Evolutionary conservation across 1,139 yeast genomes (phyloP).

Genomic region (Candida frijolesensis): DNA sequence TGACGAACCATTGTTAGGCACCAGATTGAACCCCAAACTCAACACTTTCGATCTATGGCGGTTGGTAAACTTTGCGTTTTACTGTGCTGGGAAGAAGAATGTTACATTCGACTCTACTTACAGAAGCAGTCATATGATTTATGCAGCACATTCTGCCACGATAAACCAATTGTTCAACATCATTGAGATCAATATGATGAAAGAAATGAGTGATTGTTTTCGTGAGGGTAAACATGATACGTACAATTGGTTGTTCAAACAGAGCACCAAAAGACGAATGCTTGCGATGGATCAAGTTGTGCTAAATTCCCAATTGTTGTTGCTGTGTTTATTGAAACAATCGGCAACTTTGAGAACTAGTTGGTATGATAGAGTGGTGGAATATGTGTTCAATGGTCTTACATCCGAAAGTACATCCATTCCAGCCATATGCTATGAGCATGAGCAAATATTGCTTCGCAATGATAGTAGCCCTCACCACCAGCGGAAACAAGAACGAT

Average conservation of each 20-base stretch:
- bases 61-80: conserved; percentile 37
- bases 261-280: background rate
- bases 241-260: conserved; percentile 1
- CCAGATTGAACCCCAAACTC: conserved; percentile 24
- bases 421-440: conserved; percentile 32
- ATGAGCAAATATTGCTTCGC: conserved; percentile 27
- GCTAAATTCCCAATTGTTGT: conserved; percentile 9
- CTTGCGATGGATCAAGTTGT: conserved; percentile 9
- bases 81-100: conserved; percentile 33
- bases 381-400: conserved; percentile 32
- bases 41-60: conserved; percentile 32
- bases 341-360: conserved; percentile 20
- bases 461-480: conserved; percentile 1
- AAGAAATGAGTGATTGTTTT: conserved; percentile 13
- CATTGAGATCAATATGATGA: conserved; percentile 22
- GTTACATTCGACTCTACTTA: conserved; percentile 23
- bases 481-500: conserved; percentile 9
- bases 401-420: conserved; percentile 8
- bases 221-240: conserved; percentile 8
- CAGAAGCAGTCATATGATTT: conserved; percentile 27
- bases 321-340: conserved; percentile 21
- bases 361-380: conserved; percentile 39
- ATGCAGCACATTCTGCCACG: conserved; percentile 22
- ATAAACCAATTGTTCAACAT: conserved; percentile 25
- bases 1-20: conserved; percentile 32